Percentiles rank a stretch among this genome's conserved stretches.
Conservation (phyloP, 2,329 filamentous ascomycete species). For the Blastomyces parvus region DNA sequence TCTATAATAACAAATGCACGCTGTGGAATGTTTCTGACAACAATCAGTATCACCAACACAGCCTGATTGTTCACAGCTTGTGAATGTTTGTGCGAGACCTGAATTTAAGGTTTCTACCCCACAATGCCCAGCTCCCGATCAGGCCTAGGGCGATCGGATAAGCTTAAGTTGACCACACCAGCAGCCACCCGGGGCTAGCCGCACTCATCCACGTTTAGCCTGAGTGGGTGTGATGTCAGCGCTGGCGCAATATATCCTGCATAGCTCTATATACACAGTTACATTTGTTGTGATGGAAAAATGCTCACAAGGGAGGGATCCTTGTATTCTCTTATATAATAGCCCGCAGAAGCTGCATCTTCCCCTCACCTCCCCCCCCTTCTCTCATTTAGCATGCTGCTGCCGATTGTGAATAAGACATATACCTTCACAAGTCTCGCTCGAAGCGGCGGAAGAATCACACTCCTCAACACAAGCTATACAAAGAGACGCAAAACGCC, state of each 20-base stretch:
- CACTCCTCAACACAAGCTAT: not conserved
- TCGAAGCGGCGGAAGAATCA: too few species aligned
- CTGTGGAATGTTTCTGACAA: not conserved
- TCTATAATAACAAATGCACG: not conserved
- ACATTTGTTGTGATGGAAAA: not conserved
- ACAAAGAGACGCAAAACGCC: not conserved
- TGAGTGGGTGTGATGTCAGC: not conserved
- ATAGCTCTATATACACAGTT: not conserved
- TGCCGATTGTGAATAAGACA: slow-evolving; percentile 14
- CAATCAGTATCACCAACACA: too few species aligned
- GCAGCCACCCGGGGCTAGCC: slow-evolving; percentile 1
- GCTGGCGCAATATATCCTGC: not conserved
- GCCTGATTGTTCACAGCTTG: not conserved
- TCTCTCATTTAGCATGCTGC: slow-evolving; percentile 8
- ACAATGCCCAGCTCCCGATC: not conserved
- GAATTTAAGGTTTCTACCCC: slow-evolving; percentile 5
- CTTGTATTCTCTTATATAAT: not conserved
- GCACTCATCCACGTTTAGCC: slow-evolving; percentile 1
- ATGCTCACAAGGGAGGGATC: not conserved
- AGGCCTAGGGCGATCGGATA: not conserved
- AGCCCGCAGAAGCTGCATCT: not conserved
- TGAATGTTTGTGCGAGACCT: not conserved
- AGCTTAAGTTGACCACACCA: not conserved
- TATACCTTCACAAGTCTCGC: not conserved
- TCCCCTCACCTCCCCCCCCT: not conserved